Conservation (phyloP, 1,284 basidiomycete genomes). For the Tremellales sp. region DNA sequence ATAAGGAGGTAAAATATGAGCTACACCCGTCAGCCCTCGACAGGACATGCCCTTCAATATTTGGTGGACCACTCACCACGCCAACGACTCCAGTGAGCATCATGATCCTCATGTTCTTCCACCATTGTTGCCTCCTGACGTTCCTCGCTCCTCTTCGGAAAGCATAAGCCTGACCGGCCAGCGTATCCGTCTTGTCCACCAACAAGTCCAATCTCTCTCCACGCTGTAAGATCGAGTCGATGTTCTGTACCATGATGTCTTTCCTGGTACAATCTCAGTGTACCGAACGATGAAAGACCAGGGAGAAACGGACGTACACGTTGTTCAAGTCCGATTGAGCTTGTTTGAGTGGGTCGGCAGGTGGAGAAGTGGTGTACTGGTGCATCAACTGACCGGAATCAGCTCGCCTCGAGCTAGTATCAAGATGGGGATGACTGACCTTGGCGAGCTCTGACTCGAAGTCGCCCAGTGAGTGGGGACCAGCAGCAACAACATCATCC, state of each 20-base stretch:
- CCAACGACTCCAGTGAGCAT: constrained; percentile 67
- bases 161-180: constrained; percentile 92
- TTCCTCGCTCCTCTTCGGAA: constrained; percentile 86
- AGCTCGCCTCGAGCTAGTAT: constrained; percentile 1
- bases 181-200: constrained; percentile 94
- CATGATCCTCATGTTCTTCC: constrained; percentile 79
- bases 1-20: constrained; percentile 71
- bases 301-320: constrained; percentile 52
- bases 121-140: constrained; percentile 92
- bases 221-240: constrained; percentile 80
- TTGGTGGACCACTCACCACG: constrained; percentile 57
- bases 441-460: constrained; percentile 49
- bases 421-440: constrained; percentile 48
- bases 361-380: constrained; percentile 82
- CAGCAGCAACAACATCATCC: constrained; percentile 48
- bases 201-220: constrained; percentile 95
- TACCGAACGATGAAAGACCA: not conserved
- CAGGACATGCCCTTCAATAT: not conserved
- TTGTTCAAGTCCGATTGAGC: constrained; percentile 88
- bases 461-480: constrained; percentile 48
- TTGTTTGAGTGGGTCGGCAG: constrained; percentile 81
- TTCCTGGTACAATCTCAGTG: constrained; percentile 55
- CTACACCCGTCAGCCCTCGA: constrained; percentile 46
- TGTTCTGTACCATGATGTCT: constrained; percentile 96
- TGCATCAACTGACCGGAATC: constrained; percentile 62